These are phyloP conservation scores for Kazachstania viticola DNA, from an alignment of 805 yeast species.

Conservation along the genomic window DNA sequence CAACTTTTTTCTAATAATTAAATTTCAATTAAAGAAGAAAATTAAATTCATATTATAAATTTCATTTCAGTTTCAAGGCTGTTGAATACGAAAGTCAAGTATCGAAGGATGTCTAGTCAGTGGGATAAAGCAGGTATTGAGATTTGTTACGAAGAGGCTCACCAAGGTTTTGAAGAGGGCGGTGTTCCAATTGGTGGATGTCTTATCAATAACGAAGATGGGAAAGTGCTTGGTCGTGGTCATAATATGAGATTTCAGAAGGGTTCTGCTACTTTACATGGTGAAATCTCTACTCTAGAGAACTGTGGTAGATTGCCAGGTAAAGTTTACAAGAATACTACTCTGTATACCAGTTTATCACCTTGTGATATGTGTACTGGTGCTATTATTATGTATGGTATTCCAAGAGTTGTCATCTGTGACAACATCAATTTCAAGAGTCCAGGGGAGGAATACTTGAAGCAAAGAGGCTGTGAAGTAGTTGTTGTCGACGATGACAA, in stretches of 20 bases:
- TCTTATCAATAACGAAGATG: conserved; percentile 41
- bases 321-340: conserved; percentile 65
- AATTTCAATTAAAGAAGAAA: no score
- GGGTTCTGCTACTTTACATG: conserved; percentile 75
- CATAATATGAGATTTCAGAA: conserved; percentile 87
- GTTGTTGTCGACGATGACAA: conserved; percentile 45
- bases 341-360: conserved; percentile 84
- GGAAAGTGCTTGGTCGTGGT: conserved; percentile 75
- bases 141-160: conserved; percentile 65
- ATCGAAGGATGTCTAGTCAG: conserved; percentile 24
- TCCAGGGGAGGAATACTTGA: conserved; percentile 61
- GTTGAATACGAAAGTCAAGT: no score
- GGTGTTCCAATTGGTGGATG: conserved; percentile 70
- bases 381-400: conserved; percentile 79
- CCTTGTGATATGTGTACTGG: conserved; percentile 97
- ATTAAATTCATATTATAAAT: no score
- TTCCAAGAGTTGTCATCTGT: conserved; percentile 78
- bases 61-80: no score
- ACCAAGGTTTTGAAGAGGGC: conserved; percentile 60
- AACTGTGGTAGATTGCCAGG: conserved; percentile 86
- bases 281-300: conserved; percentile 82
- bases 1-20: no score
- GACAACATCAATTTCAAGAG: conserved; percentile 79
- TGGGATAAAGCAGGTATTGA: conserved; percentile 58
- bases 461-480: conserved; percentile 59